These are phyloP conservation scores for Botryococcus braunii DNA, from an alignment of 163 green algal species.

Conservation along the genomic window DNA sequence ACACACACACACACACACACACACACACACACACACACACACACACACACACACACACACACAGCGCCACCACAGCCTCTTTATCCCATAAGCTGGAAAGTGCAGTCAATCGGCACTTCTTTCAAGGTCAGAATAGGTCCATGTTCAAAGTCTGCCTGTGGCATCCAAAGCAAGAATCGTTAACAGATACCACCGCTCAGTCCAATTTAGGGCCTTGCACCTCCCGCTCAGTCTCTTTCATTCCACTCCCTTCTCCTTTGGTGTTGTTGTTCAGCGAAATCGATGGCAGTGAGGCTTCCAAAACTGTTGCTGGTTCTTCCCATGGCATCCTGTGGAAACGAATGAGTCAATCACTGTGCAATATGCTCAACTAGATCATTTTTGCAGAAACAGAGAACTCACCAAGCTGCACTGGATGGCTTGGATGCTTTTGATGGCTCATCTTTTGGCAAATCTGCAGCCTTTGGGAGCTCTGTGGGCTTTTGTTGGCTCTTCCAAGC, in stretches of 20 bases:
- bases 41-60: no score
- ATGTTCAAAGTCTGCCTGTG: not conserved
- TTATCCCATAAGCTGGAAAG: not conserved
- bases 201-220: not conserved
- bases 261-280: conserved; percentile 29
- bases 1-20: no score
- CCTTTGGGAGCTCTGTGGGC: not conserved
- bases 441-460: not conserved
- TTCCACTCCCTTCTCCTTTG: conserved; percentile 18
- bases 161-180: not conserved
- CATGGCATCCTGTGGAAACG: conserved; percentile 22
- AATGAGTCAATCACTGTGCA: not conserved
- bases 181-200: not conserved
- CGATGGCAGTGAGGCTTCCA: not conserved
- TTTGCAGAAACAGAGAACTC: not conserved
- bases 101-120: not conserved
- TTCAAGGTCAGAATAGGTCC: not conserved
- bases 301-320: conserved; percentile 21
- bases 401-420: not conserved
- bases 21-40: no score
- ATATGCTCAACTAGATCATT: no score
- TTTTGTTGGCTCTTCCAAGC: conserved; percentile 45
- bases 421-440: not conserved
- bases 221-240: conserved; percentile 18
- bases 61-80: no score